Base-by-base conservation (phyloP, 768 basidiomycete species). In the Crucibulum laeve region DNA sequence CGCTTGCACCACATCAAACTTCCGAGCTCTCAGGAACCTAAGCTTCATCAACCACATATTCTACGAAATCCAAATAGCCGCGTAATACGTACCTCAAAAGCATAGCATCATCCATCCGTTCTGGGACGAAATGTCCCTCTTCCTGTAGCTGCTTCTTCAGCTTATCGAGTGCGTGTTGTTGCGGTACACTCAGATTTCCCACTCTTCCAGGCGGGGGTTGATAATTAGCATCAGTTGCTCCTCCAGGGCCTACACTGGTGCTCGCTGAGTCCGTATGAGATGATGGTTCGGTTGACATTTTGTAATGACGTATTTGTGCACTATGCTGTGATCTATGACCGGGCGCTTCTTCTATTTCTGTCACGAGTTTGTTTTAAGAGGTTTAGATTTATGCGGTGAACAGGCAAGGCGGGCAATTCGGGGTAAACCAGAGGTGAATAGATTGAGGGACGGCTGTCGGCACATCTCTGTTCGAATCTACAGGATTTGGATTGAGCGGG, bases 151-250 rank as follows among this genome's bases (percentile, higher is more conserved):
- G 76, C 54, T 72, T 69, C 62, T 76, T 80, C 59, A 94, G 72
- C 56, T 82, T 77, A 25, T 84, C 77, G 45, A 92, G 78, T 7
- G 80, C 77, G 48, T 81, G 70, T 50, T 78, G 75, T 60, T 92
- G 87, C 5, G 59, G 46, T 0, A 70, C 58, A 1, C 77, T 76
- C 54, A 93, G 73, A 60, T 92, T 91, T n/a, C 91, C 91, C 28
- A 90, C 65, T 23, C 82, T 74, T 13, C 91, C 90, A 15, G 88
- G 82, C 1, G 69, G 67, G 10, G 85, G 84, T 53, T 68, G 77
- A 62, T 81, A 85, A 60, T 74, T 74, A 14, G 80, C 73, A 62
- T 84, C 76, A 1, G 81, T 81, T 47, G 82, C 65, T 44, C 80
- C 80, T 25, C 64, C 65, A 14, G 81, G 80, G 56, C 82, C 65